Evolutionary conservation across 1,284 basidiomycete species (phyloP), one percentile per base, ranked within the genome.

Genomic region (Sporisorium reilianum): DNA sequence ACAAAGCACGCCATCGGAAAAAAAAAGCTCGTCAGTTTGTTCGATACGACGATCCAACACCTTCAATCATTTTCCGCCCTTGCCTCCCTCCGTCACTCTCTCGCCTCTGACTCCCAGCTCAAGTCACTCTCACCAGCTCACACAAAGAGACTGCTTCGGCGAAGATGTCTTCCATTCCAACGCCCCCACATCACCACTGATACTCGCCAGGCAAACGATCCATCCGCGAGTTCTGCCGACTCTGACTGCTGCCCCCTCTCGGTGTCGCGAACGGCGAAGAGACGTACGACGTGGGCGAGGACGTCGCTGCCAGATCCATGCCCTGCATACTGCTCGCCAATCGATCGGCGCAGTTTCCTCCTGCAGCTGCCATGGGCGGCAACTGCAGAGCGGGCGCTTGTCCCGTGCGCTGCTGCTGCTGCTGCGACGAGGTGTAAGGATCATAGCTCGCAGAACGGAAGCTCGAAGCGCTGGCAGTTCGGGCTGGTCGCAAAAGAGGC

Each of bases 381-480:
- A 66, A 10, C 30, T 40, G 57, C 22, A 55, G 42, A 9, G 28
- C 44, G 9, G 57, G 38, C 38, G 44, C 40, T 23, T 48, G 48
- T 1, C 56, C 38, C 10, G 20, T 18, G 5, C 25, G 36, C 14
- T 28, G 54, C 54, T 38, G 55, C 32, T 34, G 53, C 53, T 36
- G 54, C 30, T 34, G 46, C 26, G 14, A 30, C 23, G 54, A 30
- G 5, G 42, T 16, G 34, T 62, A 68, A 3, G 73, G 73, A 44
- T 71, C 73, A 51, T 64, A 67, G 51, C 64, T 65, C 22, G 50
- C 57, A 5, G 50, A 55, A 18, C 67, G 61, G 55, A 58, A 55
- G 53, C 61, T 75, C 18, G 75, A 65, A 0, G 67, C 75, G 34
- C 75, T 78, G 1, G 73, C 76, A 4, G 73, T 64, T 18, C 76